phyloP scores from a whole-genome alignment of 805 yeast genomes.

The Clavispora asparagi region DNA sequence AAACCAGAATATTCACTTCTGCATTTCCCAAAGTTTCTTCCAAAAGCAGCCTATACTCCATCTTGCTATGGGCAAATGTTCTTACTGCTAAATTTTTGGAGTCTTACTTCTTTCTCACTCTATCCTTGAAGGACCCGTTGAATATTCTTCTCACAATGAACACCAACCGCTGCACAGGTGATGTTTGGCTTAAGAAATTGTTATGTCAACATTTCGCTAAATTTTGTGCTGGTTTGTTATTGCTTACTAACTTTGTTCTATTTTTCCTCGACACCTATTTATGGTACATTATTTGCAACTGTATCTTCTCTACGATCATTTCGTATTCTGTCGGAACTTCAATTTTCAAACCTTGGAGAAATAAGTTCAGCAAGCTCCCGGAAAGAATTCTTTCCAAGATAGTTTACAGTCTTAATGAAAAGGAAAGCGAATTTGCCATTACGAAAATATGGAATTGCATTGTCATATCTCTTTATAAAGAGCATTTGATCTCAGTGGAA shows the following conservation, averaged over 20 bases:
- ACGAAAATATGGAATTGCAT: conserved; percentile 16
- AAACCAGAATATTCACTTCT: conserved; percentile 15
- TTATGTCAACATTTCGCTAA: conserved; percentile 27
- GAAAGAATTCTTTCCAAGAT: conserved; percentile 29
- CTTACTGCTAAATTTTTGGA: conserved; percentile 31
- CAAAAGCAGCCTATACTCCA: conserved; percentile 21
- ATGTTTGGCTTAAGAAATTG: conserved; percentile 16
- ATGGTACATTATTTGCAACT: conserved; percentile 36
- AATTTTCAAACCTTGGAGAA: conserved; percentile 35
- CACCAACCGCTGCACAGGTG: conserved; percentile 24
- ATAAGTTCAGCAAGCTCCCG: conserved; percentile 30
- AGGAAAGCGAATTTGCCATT: conserved; percentile 2
- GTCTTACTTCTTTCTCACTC: conserved; percentile 31
- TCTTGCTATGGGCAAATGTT: conserved; percentile 25
- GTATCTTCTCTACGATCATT: conserved; percentile 27
- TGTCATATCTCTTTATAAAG: conserved; percentile 23
- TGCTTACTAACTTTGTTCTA: conserved; percentile 25
- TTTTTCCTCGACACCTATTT: conserved; percentile 36
- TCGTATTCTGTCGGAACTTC: conserved; percentile 30
- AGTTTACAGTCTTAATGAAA: conserved; percentile 3
- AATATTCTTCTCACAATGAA: conserved; percentile 24
- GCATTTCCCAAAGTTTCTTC: conserved; percentile 20
- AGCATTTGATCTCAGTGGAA: conserved; percentile 32
- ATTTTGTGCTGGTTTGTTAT: conserved; percentile 20
- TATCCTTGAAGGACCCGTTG: conserved; percentile 32